Conservation (phyloP, 1,284 basidiomycete genomes). For the Psilocybe mexicana region DNA sequence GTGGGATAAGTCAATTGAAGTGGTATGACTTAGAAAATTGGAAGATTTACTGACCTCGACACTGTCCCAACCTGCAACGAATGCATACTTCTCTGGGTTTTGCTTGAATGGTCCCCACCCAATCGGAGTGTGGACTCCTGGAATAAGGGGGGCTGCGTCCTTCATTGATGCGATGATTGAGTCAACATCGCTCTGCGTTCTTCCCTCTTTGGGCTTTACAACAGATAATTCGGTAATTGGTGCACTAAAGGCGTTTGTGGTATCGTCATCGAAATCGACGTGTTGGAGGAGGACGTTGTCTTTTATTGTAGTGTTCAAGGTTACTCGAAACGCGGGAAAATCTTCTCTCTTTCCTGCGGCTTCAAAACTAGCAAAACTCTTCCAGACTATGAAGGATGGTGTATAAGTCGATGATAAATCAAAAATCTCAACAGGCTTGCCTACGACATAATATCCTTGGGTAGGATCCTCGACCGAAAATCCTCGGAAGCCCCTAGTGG, state of each 20-base stretch:
- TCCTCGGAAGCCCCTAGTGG: background rate
- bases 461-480: conserved; percentile 4
- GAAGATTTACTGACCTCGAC: conserved; percentile 1
- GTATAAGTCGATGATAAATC: background rate
- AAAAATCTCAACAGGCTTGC: background rate
- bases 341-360: background rate
- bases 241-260: background rate
- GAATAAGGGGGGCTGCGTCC: background rate
- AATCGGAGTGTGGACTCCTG: background rate
- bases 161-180: background rate
- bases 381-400: conserved; percentile 2
- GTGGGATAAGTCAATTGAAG: background rate
- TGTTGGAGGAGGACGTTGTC: background rate
- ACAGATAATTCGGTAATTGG: conserved; percentile 8
- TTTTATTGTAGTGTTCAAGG: background rate
- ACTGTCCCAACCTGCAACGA: conserved; percentile 9
- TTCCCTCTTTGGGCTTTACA: background rate
- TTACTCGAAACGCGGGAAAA: background rate
- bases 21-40: background rate
- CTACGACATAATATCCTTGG: conserved; percentile 1
- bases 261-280: conserved; percentile 4
- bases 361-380: background rate
- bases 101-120: conserved; percentile 4
- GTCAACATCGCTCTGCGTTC: conserved; percentile 1
- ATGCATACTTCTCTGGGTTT: background rate